A percentile compares a stretch with the other conserved stretches of the same genome.
These are phyloP conservation scores for Echeveria elegans DNA, from an alignment of 164 flowering plant genomes.

Conservation along the genomic window DNA sequence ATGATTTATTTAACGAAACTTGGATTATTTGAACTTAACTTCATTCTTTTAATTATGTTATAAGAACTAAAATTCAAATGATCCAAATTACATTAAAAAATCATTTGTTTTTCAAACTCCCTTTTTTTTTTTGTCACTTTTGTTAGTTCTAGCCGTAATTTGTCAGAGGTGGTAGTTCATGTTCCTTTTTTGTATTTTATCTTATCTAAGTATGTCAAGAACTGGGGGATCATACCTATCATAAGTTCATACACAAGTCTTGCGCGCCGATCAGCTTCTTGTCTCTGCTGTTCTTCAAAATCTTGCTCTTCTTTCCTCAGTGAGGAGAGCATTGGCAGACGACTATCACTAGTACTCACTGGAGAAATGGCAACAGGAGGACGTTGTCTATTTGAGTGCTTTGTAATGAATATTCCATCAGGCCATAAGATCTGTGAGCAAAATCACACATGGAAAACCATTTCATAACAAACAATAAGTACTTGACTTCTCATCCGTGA, in stretches of 20 bases:
- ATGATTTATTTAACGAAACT: too few relatives aligned
- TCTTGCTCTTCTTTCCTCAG: conserved; percentile 26
- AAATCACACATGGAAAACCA: conserved; percentile 7
- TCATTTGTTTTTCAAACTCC: too few relatives aligned
- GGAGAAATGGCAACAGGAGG: conserved; percentile 34
- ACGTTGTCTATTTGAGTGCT: conserved; percentile 72
- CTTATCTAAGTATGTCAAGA: not conserved
- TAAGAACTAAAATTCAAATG: too few relatives aligned
- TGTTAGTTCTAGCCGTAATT: too few relatives aligned
- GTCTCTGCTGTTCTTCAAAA: conserved; percentile 45
- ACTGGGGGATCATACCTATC: conserved; percentile 49
- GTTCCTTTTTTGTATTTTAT: too few relatives aligned
- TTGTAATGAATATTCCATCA: conserved; percentile 92
- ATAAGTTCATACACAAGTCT: conserved; percentile 80
- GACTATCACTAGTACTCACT: conserved; percentile 23
- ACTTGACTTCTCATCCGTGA: too few relatives aligned
- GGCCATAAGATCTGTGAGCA: conserved; percentile 86
- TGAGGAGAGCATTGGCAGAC: conserved; percentile 32
- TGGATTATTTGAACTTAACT: too few relatives aligned
- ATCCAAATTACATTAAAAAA: too few relatives aligned
- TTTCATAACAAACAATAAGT: not conserved
- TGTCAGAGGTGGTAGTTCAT: too few relatives aligned
- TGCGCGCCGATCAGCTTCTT: conserved; percentile 72
- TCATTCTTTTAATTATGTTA: too few relatives aligned
- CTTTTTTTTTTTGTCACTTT: too few relatives aligned